phyloP scores from a whole-genome alignment of 371 early-diverging fungal genomes.

The Mucor indicus region DNA sequence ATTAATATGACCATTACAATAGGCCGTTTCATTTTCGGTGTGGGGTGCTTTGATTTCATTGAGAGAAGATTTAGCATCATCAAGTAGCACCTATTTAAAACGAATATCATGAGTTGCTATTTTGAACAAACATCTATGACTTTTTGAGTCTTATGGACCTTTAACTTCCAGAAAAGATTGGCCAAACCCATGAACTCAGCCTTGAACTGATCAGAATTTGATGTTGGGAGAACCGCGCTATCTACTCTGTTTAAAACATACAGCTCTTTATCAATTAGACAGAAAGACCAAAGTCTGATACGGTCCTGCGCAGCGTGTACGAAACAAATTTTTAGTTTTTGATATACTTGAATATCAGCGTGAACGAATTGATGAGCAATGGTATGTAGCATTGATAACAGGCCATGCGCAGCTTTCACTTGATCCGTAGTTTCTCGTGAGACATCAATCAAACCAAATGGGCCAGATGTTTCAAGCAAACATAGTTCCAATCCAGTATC shows the following conservation, averaged over 20 bases:
- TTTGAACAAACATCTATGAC: no score
- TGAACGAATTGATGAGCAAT: constrained; percentile 2
- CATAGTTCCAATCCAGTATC: constrained; percentile 1
- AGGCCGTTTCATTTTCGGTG: constrained; percentile 8
- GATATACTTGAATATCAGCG: constrained; percentile 13
- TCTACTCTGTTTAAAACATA: constrained; percentile 7
- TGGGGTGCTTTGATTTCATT: constrained; percentile 10
- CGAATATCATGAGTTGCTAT: no score
- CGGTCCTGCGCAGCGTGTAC: constrained; percentile 15
- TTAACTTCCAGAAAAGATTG: constrained; percentile 18
- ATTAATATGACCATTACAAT: constrained; percentile 4
- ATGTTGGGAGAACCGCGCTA: constrained; percentile 9
- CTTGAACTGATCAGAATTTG: constrained; percentile 4
- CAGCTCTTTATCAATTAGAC: constrained; percentile 11
- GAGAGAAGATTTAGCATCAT: constrained; percentile 6
- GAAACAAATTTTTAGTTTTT: constrained; percentile 14
- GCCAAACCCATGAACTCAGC: constrained; percentile 7
- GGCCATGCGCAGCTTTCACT: constrained; percentile 10
- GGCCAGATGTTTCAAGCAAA: constrained; percentile 11
- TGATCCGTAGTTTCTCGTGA: constrained; percentile 15
- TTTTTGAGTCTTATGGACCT: constrained; percentile 6
- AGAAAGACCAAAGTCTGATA: constrained; percentile 18
- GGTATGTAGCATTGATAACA: constrained; percentile 5
- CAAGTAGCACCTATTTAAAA: constrained; percentile 3
- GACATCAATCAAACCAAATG: constrained; percentile 14